A percentile compares a stretch with the other conserved stretches of the same genome.
phyloP scores from a whole-genome alignment of 331 rosid species.

The Quercus tomentella region DNA sequence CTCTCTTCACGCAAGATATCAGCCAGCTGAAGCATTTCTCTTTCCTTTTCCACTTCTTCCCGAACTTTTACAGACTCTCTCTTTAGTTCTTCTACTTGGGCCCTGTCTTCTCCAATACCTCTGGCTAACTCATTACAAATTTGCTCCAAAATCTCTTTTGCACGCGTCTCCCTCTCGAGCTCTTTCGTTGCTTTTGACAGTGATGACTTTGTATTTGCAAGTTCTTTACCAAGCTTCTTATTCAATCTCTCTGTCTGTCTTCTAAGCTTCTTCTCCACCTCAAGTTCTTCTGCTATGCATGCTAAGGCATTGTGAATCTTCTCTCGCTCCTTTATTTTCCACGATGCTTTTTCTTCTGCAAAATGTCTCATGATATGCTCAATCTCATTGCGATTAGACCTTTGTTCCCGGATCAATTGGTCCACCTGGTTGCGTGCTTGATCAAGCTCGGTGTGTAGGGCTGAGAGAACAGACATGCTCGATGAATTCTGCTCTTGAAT shows the following conservation, averaged over 20 bases:
- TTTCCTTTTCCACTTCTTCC: constrained; percentile 84
- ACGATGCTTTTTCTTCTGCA: constrained; percentile 69
- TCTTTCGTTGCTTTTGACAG: constrained; percentile 55
- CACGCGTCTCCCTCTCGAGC: constrained; percentile 78
- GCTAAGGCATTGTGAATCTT: constrained; percentile 50
- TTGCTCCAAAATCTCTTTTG: constrained; percentile 80
- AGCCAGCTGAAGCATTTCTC: constrained; percentile 92
- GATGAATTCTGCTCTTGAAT: constrained; percentile 52
- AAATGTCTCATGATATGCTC: constrained; percentile 51
- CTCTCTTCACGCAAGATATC: constrained; percentile 87
- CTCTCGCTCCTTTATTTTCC: constrained; percentile 72
- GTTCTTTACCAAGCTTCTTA: constrained; percentile 73
- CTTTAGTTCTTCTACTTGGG: constrained; percentile 75
- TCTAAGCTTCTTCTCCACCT: constrained; percentile 78
- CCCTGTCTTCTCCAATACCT: constrained; percentile 87
- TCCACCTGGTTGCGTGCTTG: constrained; percentile 56
- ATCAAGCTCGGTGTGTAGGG: constrained; percentile 72
- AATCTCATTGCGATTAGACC: constrained; percentile 37
- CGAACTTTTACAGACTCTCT: constrained; percentile 65
- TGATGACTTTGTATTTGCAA: constrained; percentile 58
- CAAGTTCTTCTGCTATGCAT: constrained; percentile 58
- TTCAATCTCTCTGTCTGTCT: constrained; percentile 75
- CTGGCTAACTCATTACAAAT: constrained; percentile 75
- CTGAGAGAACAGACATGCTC: constrained; percentile 46
- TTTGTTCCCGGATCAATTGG: constrained; percentile 49